Evolutionary conservation across 2,329 filamentous ascomycete genomes (phyloP).

Genomic region (Pyrenophora seminiperda): DNA sequence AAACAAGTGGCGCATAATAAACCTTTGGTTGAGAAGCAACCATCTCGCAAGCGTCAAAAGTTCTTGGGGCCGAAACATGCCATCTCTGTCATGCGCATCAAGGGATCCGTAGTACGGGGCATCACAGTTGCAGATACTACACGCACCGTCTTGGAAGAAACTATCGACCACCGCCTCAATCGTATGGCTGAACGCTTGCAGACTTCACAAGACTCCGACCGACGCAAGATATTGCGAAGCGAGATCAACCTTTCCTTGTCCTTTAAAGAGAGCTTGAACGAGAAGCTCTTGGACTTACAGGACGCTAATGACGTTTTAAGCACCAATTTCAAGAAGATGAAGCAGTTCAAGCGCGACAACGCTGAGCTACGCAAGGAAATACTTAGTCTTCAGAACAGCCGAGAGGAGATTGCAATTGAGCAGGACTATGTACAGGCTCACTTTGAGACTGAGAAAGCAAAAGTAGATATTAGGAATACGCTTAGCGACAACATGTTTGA

Average conservation of each 20-base stretch:
- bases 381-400: constrained; percentile 54
- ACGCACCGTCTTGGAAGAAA: constrained; percentile 57
- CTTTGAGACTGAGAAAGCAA: constrained; percentile 35
- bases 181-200: constrained; percentile 48
- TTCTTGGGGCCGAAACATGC: constrained; percentile 36
- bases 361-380: constrained; percentile 54
- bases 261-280: constrained; percentile 56
- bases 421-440: constrained; percentile 55
- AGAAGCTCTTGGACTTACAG: constrained; percentile 57
- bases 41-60: constrained; percentile 38
- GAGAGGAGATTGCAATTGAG: constrained; percentile 56
- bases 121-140: constrained; percentile 61
- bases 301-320: constrained; percentile 59
- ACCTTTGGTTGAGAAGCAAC: constrained; percentile 22
- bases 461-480: constrained; percentile 31
- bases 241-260: constrained; percentile 55
- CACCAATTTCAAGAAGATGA: constrained; percentile 53
- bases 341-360: constrained; percentile 53
- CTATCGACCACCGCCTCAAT: constrained; percentile 53
- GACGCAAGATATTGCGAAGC: constrained; percentile 49
- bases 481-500: constrained; percentile 43
- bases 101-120: constrained; percentile 40
- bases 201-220: constrained; percentile 48
- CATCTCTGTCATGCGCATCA: constrained; percentile 47
- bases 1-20: constrained; percentile 21